Base-by-base conservation (phyloP, 2,329 filamentous ascomycete species). In the Chrysosporium queenslandicum region DNA sequence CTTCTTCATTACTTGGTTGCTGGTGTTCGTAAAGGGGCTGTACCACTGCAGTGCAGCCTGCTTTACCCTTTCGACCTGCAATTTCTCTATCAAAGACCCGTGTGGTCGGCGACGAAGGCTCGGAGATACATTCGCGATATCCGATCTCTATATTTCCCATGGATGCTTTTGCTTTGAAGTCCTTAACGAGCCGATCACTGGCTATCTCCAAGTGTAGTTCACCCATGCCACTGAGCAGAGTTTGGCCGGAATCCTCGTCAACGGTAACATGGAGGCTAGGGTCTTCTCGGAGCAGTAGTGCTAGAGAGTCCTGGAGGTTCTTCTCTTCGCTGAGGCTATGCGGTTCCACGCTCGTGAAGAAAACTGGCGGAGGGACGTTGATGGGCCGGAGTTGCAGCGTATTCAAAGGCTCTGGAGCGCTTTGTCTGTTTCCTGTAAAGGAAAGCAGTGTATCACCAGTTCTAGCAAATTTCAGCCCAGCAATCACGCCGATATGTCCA, bases 71-170 rank as follows among this genome's bases (percentile, higher is more conserved):
- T 63, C 88, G 91, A 41, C 88, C 86, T 5, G 86, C 87, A 18
- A 96, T 80, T 3, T 85, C 81, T 40, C 83, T 84, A 60, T 96
- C 88, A 62, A 89, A 89, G 3, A 82, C 71, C 49, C 79, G 77
- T 21, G 77, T 79, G 34, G 82, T 76, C 0, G 78, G 70, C 0
- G 66, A 64, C 0, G 82, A 83, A 0, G 76, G 61, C 2, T 73
- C 72, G 0, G 81, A 79, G 8, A 92, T 73, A 45, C 83, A 85
- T 70, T 98, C 92, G 51, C 94, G 85, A 69, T 97, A 98, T 59
- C 94, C 89, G 55, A 98, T 95, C 61, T 95, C 87, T 56, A 98
- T 94, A 50, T 82, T 83, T 11, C 91, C 90, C 74, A 95, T 95
- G 16, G 72, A 82, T 56, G 76, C 89, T 77, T 81, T 95, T 67